phyloP scores from a whole-genome alignment of 2,329 filamentous ascomycete genomes.

The Beauveria varroae region DNA sequence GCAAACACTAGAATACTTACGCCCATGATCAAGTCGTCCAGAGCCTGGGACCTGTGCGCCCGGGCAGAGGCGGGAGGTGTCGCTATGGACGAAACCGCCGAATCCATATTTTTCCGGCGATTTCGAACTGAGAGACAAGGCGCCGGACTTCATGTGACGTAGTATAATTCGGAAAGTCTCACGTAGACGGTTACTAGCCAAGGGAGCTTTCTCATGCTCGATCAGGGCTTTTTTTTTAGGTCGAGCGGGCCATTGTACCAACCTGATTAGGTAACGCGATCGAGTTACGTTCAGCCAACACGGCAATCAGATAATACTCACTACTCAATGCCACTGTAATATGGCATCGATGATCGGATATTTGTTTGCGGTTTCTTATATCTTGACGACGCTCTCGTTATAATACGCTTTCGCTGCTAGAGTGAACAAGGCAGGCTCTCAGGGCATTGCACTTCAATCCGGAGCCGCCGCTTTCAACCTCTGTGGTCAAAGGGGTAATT shows the following conservation, averaged over 20 bases:
- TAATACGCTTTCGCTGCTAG: background rate
- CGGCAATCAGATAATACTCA: background rate
- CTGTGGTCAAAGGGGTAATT: background rate
- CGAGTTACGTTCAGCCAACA: background rate
- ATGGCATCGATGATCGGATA: too few species aligned
- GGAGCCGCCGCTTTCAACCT: background rate
- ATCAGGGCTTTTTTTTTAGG: background rate
- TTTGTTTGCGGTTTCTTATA: too few species aligned
- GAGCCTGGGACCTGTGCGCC: slow-evolving; percentile 18
- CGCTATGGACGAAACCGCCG: background rate
- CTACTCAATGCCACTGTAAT: too few species aligned
- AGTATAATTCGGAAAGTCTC: background rate
- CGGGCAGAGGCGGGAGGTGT: slow-evolving; percentile 13
- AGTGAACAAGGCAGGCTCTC: background rate
- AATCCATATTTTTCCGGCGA: background rate
- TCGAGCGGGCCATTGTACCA: background rate
- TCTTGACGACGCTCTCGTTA: too few species aligned
- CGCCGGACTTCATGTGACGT: background rate
- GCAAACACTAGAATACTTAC: slow-evolving; percentile 29
- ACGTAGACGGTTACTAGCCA: background rate
- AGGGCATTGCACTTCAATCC: background rate
- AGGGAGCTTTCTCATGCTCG: background rate
- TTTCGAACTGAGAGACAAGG: background rate
- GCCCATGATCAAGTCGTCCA: slow-evolving; percentile 49
- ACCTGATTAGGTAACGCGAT: slow-evolving; percentile 8